phyloP scores from a whole-genome alignment of 495 filamentous ascomycete genomes.

The Articulospora tetracladia region DNA sequence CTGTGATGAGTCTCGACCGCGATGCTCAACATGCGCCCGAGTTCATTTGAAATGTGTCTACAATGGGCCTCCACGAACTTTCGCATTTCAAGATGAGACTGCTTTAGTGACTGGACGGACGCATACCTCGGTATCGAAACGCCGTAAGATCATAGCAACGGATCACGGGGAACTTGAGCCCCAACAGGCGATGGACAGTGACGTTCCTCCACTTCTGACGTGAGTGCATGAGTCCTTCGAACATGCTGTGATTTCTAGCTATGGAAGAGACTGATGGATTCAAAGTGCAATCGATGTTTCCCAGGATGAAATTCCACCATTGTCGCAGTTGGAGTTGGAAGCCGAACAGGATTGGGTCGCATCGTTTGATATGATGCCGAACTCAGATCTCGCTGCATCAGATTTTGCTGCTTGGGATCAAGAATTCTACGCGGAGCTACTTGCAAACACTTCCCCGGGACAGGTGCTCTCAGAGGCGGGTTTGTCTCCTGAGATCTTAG shows the following conservation, averaged over 20 bases:
- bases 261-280: background rate
- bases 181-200: too few species aligned
- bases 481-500: background rate
- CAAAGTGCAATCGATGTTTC: background rate
- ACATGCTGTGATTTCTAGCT: too few species aligned
- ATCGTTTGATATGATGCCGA: slow-evolving; percentile 1
- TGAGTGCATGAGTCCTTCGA: background rate
- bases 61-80: slow-evolving; percentile 2
- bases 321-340: background rate
- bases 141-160: background rate
- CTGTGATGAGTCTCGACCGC: slow-evolving; percentile 4
- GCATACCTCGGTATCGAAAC: background rate
- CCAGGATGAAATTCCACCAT: background rate
- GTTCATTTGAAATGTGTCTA: slow-evolving; percentile 5
- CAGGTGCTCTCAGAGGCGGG: background rate
- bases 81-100: slow-evolving; percentile 8
- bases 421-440: slow-evolving; percentile 1
- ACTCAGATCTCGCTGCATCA: slow-evolving; percentile 2
- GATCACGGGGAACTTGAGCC: too few species aligned
- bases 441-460: slow-evolving; percentile 2
- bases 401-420: slow-evolving; percentile 7
- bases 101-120: background rate
- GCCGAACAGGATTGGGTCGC: slow-evolving; percentile 1
- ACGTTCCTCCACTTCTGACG: background rate
- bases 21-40: slow-evolving; percentile 6